Base-by-base conservation (phyloP, 352 stramenopile species). In the Phytophthora pluvialis region DNA sequence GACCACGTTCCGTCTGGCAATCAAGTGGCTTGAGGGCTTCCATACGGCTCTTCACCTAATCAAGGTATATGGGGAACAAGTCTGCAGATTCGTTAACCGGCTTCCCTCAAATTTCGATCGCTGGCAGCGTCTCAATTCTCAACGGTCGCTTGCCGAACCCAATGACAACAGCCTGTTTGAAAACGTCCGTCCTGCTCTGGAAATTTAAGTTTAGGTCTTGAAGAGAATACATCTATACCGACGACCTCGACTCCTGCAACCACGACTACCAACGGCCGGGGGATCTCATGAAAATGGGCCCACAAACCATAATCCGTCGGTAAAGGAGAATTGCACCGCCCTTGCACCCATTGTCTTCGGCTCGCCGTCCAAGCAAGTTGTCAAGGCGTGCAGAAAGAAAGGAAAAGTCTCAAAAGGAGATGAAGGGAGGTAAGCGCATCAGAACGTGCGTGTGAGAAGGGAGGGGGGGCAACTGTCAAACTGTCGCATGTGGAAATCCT, bases 351-450 rank as follows among this genome's bases (percentile, higher is more conserved):
- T n/a, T n/a, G n/a, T n/a, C n/a, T n/a, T n/a, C n/a, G n/a, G n/a
- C n/a, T n/a, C n/a, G n/a, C n/a, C n/a, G n/a, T n/a, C n/a, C n/a
- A n/a, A n/a, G n/a, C n/a, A n/a, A n/a, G n/a, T n/a, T n/a, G n/a
- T n/a, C n/a, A n/a, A n/a, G n/a, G n/a, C n/a, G n/a, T 29, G 36
- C 38, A 3, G 50, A 50, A 43, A 62, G n/a, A 40, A 51, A 60
- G 9, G 18, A 60, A 5, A 40, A 16, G 11, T 60, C 29, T 8
- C 35, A 7, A 28, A 45, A 53, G 15, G 31, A 51, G 8, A 53
- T 62, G 43, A 45, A 31, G n/a, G 32, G 33, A 45, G 42, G 42
- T 15, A 62, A 53, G 40, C 18, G 40, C 8, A 38, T 62, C 13
- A n/a, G 32, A 5, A 39, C 32, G 7, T 21, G 32, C 25, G 42